Percentiles rank a stretch among this genome's conserved stretches.
Evolutionary conservation across 768 basidiomycete genomes (phyloP).

Genomic region (Auriscalpium vulgare): DNA sequence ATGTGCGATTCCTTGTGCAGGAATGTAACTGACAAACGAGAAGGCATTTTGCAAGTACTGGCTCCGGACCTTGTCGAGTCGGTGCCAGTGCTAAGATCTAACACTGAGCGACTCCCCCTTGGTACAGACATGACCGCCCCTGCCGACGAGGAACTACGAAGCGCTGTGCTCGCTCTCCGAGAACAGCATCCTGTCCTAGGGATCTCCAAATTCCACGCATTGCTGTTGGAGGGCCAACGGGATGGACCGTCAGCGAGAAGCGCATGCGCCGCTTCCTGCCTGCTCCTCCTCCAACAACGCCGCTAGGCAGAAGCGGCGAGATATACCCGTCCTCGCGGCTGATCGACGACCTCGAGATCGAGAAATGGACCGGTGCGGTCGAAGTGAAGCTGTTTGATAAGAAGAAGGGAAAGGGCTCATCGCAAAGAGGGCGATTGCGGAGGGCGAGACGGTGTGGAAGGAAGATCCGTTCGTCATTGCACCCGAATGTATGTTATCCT

Average conservation of each 20-base stretch:
- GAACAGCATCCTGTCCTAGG: constrained; percentile 55
- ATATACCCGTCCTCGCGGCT: constrained; percentile 56
- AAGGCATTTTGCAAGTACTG: too few relatives aligned
- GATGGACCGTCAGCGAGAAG: constrained; percentile 82
- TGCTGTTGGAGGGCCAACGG: constrained; percentile 49
- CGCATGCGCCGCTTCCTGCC: constrained; percentile 68
- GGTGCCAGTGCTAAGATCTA: too few relatives aligned
- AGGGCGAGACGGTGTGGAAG: constrained; percentile 76
- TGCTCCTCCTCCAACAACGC: constrained; percentile 15
- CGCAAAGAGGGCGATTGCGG: constrained; percentile 54
- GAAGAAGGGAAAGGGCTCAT: constrained; percentile 76
- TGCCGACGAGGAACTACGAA: constrained; percentile 53
- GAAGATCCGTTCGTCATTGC: constrained; percentile 77
- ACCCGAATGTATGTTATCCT: constrained; percentile 56
- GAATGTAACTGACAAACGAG: too few relatives aligned
- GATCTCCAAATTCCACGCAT: constrained; percentile 60
- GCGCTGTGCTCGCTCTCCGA: constrained; percentile 47
- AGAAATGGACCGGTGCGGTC: constrained; percentile 55
- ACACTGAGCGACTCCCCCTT: too few relatives aligned
- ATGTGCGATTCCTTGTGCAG: too few relatives aligned
- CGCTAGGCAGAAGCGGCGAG: constrained; percentile 1
- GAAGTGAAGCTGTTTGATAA: constrained; percentile 60
- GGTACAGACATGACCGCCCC: constrained; percentile 25
- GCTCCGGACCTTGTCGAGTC: too few relatives aligned
- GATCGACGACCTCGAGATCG: constrained; percentile 54